Evolutionary conservation across 805 yeast genomes (phyloP), one percentile per base, ranked within the genome.

Genomic region (Zygoascus tannicola): DNA sequence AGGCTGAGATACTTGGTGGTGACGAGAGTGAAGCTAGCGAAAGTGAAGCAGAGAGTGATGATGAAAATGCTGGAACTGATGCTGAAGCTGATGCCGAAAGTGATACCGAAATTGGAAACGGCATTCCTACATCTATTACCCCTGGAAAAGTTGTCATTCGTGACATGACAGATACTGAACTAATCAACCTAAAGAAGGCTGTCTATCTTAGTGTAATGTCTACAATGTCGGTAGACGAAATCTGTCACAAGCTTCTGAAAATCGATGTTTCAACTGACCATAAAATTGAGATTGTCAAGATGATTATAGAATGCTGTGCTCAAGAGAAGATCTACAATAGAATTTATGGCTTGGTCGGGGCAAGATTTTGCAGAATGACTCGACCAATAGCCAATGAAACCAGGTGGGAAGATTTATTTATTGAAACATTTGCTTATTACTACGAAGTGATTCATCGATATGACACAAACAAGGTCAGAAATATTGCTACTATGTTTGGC

Each of bases 161-260:
- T 34, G 96, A 88, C 59, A 62, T 81, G 69, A 83, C 95, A 0
- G 81, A 81, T 38, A 64, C 79, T 0, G 76, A 76, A 21, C 62
- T 79, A 23, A 67, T 78, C 1, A 76, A 78, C 41, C 77, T 78
- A 52, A 85, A 85, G 52, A 85, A 85, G 53, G 74, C 74, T 1
- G 81, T 90, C 2, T 90, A 90, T 54, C 65, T 88, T 22, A 81
- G 90, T 0, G 67, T 92, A 7, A 86, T 85, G 81, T 85, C 96
- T 19, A 79, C 95, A 47, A 75, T 90, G 80, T 80, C 94, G 0
- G 78, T 88, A 4, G 95, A 85, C 52, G 98, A 92, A 66, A 90
- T 95, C 0, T 87, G 85, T 1, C 97, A 88, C 60, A 88, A 88
- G 59, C 63, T 92, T 4, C 53, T 84, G 34, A 75, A 73, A 55